Base-by-base conservation (phyloP, 1,284 basidiomycete species). In the Ganoderma resinaceum region DNA sequence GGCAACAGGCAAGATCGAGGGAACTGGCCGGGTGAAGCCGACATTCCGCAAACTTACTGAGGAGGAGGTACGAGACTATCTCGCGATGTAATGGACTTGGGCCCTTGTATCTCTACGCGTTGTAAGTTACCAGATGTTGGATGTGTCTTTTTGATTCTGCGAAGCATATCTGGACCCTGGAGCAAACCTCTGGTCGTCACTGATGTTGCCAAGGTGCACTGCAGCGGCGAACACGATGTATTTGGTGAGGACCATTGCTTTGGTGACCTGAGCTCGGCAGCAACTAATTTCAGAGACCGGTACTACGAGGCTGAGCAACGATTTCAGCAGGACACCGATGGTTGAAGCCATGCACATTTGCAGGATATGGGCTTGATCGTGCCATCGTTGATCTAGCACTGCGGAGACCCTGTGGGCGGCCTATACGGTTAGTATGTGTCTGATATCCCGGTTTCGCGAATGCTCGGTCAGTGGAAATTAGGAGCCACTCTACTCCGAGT, bases 41-140 rank as follows among this genome's bases (percentile, higher is more conserved):
- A 95, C 94, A 18, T 98, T 99, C 85, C 87, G 97, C 79, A 98
- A 97, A 82, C 82, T 99, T 76, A 91, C 90, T 29, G 96, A 98
- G 83, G 93, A 96, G 80, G 97, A 98, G 84, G 95, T 98, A 67
- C 89, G 91, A 76, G 96, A 98, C 83, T 98, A 97, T 84, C 83
- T 98, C 78, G 90, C 93, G 62, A 82, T 95, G 82, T 95, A 91
- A 69, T 23, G 72, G 72, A 69, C 63, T 70, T 14, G 59, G 52
- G 49, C 58, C 55, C 43, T 59, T 75, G 65, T 72, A 70, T 66
- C 71, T 69, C 70, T 75, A 67, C 66, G 67, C 64, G 66, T 55
- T 72, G 76, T 75, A 75, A 70, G 74, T 72, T 74, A 73, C 62
- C 57, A 64, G 57, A 57, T 66, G 42, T 66, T 49, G 68, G 63